phyloP scores from a whole-genome alignment of 2,329 filamentous ascomycete species.

The Verticillium alfalfae region DNA sequence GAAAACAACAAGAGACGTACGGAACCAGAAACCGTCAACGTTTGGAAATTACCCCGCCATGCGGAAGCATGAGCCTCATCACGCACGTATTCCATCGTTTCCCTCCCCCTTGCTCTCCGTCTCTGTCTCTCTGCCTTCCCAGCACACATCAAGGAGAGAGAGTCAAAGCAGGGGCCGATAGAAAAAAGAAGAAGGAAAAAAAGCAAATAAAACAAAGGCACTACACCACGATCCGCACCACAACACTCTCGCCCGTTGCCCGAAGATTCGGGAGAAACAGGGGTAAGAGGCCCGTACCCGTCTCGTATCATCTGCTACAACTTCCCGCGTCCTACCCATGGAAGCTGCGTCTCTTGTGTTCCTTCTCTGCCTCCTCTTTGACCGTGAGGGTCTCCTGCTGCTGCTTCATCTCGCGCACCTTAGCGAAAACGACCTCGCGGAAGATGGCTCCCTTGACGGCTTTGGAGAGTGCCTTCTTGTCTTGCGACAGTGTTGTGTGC shows the following conservation, averaged over 20 bases:
- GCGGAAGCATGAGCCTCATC: neutral
- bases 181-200: neutral
- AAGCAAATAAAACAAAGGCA: neutral
- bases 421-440: conserved; percentile 88
- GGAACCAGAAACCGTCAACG: neutral
- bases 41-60: neutral
- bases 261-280: no score
- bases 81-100: neutral
- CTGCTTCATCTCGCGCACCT: conserved; percentile 87
- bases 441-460: conserved; percentile 70
- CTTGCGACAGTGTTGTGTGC: conserved; percentile 20
- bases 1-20: neutral
- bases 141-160: no score
- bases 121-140: no score
- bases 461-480: conserved; percentile 32
- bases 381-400: conserved; percentile 70
- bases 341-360: conserved; percentile 32
- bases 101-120: no score
- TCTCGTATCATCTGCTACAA: neutral
- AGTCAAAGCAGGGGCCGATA: no score
- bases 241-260: neutral
- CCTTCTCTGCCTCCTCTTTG: conserved; percentile 51
- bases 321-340: conserved; percentile 10
- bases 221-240: neutral
- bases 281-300: neutral